Percentiles rank a stretch among this genome's conserved stretches.
Evolutionary conservation across 805 yeast genomes (phyloP).

Genomic region (Yarrowia yakushimensis): DNA sequence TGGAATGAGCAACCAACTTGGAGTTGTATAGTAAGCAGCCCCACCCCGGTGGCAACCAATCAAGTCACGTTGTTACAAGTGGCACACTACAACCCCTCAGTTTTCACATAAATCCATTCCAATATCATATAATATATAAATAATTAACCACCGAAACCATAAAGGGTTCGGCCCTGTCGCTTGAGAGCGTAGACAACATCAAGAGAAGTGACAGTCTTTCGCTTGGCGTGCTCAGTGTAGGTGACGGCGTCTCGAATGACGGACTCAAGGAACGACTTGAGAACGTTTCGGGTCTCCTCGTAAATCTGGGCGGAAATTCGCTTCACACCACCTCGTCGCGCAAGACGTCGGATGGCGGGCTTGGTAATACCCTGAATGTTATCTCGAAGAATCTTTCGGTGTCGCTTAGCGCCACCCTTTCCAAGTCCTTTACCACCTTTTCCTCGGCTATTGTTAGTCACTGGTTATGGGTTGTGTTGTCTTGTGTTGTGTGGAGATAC

Average conservation of each 20-base stretch:
- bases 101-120: not conserved
- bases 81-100: not conserved
- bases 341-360: conserved; percentile 99
- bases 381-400: conserved; percentile 98
- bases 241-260: conserved; percentile 99
- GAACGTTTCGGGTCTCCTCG: conserved; percentile 97
- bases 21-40: too few species aligned
- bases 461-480: not conserved
- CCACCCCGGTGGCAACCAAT: too few species aligned
- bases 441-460: conserved; percentile 63
- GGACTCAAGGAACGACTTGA: conserved; percentile 91
- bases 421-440: conserved; percentile 99
- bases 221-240: conserved; percentile 99
- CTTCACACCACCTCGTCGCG: conserved; percentile 99
- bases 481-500: not conserved
- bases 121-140: conserved; percentile 3
- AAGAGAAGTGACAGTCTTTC: conserved; percentile 98
- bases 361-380: conserved; percentile 99
- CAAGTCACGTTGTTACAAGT: too few species aligned
- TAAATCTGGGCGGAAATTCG: conserved; percentile 98
- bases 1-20: too few species aligned
- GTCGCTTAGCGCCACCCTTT: conserved; percentile 99
- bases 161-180: conserved; percentile 99
- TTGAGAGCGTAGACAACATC: conserved; percentile 98
- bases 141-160: conserved; percentile 98